phyloP scores from a whole-genome alignment of 768 basidiomycete species.

The Calocybe indica region DNA sequence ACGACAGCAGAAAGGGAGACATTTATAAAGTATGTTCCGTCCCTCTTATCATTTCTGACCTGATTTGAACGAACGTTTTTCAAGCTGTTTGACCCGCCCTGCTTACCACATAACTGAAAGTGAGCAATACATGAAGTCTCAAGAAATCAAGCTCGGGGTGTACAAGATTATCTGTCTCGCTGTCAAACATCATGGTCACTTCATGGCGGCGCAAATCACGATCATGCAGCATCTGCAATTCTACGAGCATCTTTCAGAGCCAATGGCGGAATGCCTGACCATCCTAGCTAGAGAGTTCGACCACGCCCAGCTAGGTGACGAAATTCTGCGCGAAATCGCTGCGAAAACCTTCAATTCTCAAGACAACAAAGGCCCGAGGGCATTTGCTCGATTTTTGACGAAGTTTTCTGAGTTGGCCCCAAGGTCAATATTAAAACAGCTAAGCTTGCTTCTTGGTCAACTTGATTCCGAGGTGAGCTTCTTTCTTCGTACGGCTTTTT shows the following conservation, averaged over 20 bases:
- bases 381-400: conserved; percentile 81
- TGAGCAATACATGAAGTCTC: conserved; percentile 82
- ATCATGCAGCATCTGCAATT: conserved; percentile 93
- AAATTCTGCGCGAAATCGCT: conserved; percentile 84
- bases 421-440: conserved; percentile 80
- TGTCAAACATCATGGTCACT: conserved; percentile 86
- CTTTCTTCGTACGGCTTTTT: not conserved
- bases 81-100: conserved; percentile 83
- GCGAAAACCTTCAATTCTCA: conserved; percentile 70
- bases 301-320: conserved; percentile 83
- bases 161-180: conserved; percentile 89
- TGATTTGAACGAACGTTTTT: conserved; percentile 3
- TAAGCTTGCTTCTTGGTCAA: conserved; percentile 77
- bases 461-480: conserved; percentile 81
- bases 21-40: conserved; percentile 66
- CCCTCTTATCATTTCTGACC: not conserved
- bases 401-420: conserved; percentile 77
- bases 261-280: conserved; percentile 86
- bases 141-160: conserved; percentile 63
- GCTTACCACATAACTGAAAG: conserved; percentile 83
- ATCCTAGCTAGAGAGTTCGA: conserved; percentile 83
- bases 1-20: conserved; percentile 81
- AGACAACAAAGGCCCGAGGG: conserved; percentile 83
- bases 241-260: conserved; percentile 90
- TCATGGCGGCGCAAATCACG: conserved; percentile 76